phyloP scores from a whole-genome alignment of 2,329 filamentous ascomycete genomes.

The Microcyclosporella mali region DNA sequence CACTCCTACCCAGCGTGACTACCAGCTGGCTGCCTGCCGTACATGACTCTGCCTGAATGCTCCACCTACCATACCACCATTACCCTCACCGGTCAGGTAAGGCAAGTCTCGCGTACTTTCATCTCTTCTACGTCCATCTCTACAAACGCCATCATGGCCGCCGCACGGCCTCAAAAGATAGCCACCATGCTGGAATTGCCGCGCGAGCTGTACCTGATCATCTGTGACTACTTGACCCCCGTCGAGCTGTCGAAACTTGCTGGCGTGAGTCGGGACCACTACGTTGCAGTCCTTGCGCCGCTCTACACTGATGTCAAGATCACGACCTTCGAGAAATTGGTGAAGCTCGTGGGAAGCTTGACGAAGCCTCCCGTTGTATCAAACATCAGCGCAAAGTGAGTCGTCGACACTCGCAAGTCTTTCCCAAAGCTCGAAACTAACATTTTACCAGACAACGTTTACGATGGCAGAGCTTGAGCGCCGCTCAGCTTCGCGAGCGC shows the following conservation, averaged over 20 bases:
- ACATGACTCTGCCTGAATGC: no score
- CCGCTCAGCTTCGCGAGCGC: conserved; percentile 17
- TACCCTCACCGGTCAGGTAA: neutral
- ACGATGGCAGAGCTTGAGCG: conserved; percentile 16
- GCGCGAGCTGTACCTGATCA: conserved; percentile 20
- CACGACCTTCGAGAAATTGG: conserved; percentile 7
- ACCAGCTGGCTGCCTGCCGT: no score
- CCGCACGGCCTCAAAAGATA: neutral
- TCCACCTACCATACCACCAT: no score
- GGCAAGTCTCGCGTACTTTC: neutral
- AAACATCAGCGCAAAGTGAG: conserved; percentile 10
- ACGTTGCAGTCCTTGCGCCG: conserved; percentile 19
- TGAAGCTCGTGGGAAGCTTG: conserved; percentile 16
- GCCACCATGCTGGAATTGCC: conserved; percentile 15
- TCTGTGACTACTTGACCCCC: conserved; percentile 14
- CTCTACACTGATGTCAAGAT: conserved; percentile 15
- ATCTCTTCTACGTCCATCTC: neutral
- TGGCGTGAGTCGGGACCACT: conserved; percentile 14
- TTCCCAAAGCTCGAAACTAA: neutral
- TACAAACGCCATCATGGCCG: conserved; percentile 1
- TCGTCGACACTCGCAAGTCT: neutral
- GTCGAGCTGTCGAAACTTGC: conserved; percentile 13
- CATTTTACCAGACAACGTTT: conserved; percentile 8
- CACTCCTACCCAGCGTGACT: no score
- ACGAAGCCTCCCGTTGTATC: conserved; percentile 14